Evolutionary conservation across 1,284 basidiomycete genomes (phyloP), one percentile per base, ranked within the genome.

Genomic region (Pisolithus thermaeus): DNA sequence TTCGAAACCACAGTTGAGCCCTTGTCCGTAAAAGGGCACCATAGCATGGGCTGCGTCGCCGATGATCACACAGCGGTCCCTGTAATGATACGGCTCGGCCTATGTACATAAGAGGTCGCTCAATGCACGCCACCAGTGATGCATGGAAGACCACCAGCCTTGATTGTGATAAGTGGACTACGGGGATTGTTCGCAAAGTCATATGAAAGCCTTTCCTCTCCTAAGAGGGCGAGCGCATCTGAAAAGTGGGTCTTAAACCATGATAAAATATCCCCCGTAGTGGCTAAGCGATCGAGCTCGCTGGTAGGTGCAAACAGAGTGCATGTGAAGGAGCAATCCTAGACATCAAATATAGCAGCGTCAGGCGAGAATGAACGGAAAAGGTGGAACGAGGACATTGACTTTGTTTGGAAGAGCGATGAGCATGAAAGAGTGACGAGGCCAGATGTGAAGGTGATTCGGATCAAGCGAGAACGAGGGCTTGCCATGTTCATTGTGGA

Each of bases 21-120:
- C 96, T 75, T 99, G 96, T 22, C 94, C 96, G 69, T 96, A 99
- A 74, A 99, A 99, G 46, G 96, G 96, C 23, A 95, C 91, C 93
- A 97, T 97, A 40, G 91, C 89, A 71, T 99, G 96, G 6, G 94
- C 92, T 35, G 96, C 87, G 70, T 99, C 96, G 46, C 96, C 96
- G 46, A 99, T 73, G 50, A 99, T 79, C 37, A 98, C 77, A 48
- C 80, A 92, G 60, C 92, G 82, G 70, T 92, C 91, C 67, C 82
- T 83, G 76, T 91, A 94, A 68, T 95, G 90, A 70, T 96, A 93
- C 40, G 94, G 94, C 53, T 79, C 83, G 61, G 85, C 82, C 87
- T 94, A 55, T 54, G 30, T 22, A 47, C 41, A 30, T 28, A 45
- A 41, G 32, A n/a, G 25, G 55, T 50, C 56, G 56, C 62, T 59